Evolutionary conservation across 2,329 filamentous ascomycete genomes (phyloP).

Genomic region (Rachicladosporium sp.): DNA sequence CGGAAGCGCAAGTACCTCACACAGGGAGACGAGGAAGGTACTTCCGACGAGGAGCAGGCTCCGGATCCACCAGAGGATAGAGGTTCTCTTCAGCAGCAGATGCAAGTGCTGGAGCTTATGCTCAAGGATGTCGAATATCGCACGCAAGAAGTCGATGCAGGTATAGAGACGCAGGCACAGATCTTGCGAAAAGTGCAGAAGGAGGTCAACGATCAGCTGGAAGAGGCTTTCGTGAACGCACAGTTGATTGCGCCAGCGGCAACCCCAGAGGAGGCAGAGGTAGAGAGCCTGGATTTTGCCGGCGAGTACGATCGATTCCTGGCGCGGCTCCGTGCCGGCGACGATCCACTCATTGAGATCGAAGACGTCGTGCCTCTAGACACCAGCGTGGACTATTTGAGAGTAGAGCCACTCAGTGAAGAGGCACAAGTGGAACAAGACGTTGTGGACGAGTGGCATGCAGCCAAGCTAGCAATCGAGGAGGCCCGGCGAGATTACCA

Average conservation of each 20-base stretch:
- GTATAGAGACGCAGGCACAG: background rate
- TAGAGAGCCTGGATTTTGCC: constrained; percentile 5
- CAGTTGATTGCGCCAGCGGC: background rate
- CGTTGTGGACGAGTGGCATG: constrained; percentile 1
- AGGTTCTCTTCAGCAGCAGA: constrained; percentile 1
- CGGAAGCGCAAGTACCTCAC: background rate
- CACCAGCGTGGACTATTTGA: constrained; percentile 1
- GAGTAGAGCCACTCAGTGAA: constrained; percentile 1
- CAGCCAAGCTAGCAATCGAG: background rate
- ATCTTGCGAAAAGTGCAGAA: constrained; percentile 2
- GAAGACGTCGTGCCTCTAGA: constrained; percentile 1
- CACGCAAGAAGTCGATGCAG: background rate
- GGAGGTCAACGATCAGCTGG: constrained; percentile 2
- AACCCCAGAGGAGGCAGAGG: background rate
- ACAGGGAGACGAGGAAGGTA: background rate
- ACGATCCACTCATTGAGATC: background rate
- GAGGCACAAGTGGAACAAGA: constrained; percentile 4
- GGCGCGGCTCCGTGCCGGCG: background rate
- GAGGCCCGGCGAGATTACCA: constrained; percentile 5
- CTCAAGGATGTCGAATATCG: constrained; percentile 1
- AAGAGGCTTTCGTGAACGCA: constrained; percentile 8
- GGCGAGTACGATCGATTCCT: constrained; percentile 6
- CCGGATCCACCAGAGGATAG: no score
- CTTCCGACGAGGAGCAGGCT: background rate
- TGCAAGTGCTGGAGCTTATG: constrained; percentile 2